Percentiles rank a stretch among this genome's conserved stretches.
Conservation (phyloP, 805 yeast genomes). For the Sugiyamaella valdiviana region DNA sequence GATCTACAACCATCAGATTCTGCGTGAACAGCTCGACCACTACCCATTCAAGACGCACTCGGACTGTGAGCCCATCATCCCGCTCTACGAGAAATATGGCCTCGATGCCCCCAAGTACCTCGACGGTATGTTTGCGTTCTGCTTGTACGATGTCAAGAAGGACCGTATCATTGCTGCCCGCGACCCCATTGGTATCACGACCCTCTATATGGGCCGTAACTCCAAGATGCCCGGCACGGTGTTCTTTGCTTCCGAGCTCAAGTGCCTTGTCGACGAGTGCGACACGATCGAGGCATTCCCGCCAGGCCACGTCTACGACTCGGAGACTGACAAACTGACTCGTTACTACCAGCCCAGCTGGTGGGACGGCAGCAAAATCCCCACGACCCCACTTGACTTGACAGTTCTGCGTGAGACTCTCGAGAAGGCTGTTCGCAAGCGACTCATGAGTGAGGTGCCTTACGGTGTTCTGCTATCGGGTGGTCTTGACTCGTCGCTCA, state of each 20-base stretch:
- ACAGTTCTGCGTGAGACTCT: conserved; percentile 66
- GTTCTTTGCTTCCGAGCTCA: conserved; percentile 90
- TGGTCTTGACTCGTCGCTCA: conserved; percentile 93
- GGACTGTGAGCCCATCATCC: conserved; percentile 98
- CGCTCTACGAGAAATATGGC: conserved; percentile 80
- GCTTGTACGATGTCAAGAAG: conserved; percentile 69
- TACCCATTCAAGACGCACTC: conserved; percentile 79
- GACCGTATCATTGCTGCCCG: conserved; percentile 95
- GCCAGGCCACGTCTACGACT: conserved; percentile 96
- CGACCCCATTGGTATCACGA: conserved; percentile 97
- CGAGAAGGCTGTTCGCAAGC: conserved; percentile 95
- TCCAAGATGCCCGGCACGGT: conserved; percentile 63
- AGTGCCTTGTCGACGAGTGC: conserved; percentile 91
- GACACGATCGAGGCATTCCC: conserved; percentile 92
- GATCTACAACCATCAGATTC: conserved; percentile 90
- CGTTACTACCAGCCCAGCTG: conserved; percentile 90
- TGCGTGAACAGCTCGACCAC: conserved; percentile 68
- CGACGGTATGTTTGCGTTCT: conserved; percentile 99
- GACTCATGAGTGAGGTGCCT: conserved; percentile 99
- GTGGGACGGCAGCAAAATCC: conserved; percentile 80
- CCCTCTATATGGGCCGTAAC: conserved; percentile 89
- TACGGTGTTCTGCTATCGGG: conserved; percentile 97
- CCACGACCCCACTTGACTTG: conserved; percentile 70
- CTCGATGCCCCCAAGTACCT: conserved; percentile 84
- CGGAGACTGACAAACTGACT: conserved; percentile 74